Evolutionary conservation across 257 asterid species (phyloP).

Genomic region (Przewalskia tangutica): DNA sequence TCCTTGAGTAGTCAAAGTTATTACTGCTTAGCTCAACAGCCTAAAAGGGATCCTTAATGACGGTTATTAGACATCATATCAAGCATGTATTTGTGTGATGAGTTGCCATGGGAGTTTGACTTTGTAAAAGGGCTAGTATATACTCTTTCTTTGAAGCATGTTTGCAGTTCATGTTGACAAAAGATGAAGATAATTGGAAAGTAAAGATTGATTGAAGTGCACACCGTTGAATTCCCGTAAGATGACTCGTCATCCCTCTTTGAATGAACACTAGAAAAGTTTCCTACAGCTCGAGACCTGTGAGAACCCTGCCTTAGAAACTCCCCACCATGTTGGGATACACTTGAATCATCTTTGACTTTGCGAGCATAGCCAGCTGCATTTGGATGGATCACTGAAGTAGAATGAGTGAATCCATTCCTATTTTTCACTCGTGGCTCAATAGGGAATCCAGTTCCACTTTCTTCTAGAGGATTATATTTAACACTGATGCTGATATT

Average conservation of each 20-base stretch:
- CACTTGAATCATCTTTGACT: slow-evolving; percentile 21
- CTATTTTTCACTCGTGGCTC: slow-evolving; percentile 44
- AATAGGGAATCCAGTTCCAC: slow-evolving; percentile 51
- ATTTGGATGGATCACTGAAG: slow-evolving; percentile 59
- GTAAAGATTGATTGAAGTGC: not conserved
- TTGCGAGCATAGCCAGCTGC: slow-evolving; percentile 33
- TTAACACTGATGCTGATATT: slow-evolving; percentile 34
- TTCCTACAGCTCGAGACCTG: slow-evolving; percentile 5
- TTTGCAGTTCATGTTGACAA: not conserved
- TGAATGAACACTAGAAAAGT: slow-evolving; percentile 13
- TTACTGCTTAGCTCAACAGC: not conserved
- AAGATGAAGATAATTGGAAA: not conserved
- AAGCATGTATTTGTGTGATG: not conserved
- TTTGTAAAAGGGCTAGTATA: not conserved
- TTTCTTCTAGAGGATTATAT: slow-evolving; percentile 37
- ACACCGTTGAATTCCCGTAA: slow-evolving; percentile 14
- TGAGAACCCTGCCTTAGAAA: slow-evolving; percentile 19
- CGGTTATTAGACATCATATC: not conserved
- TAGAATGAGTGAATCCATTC: slow-evolving; percentile 41
- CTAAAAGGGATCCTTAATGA: not conserved
- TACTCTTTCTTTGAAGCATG: not conserved
- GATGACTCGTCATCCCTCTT: slow-evolving; percentile 9
- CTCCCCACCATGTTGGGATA: slow-evolving; percentile 17
- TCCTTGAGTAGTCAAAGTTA: not conserved
- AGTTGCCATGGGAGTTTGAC: not conserved